Conservation (phyloP, 2,329 filamentous ascomycete species). For the Alternaria postmessia region DNA sequence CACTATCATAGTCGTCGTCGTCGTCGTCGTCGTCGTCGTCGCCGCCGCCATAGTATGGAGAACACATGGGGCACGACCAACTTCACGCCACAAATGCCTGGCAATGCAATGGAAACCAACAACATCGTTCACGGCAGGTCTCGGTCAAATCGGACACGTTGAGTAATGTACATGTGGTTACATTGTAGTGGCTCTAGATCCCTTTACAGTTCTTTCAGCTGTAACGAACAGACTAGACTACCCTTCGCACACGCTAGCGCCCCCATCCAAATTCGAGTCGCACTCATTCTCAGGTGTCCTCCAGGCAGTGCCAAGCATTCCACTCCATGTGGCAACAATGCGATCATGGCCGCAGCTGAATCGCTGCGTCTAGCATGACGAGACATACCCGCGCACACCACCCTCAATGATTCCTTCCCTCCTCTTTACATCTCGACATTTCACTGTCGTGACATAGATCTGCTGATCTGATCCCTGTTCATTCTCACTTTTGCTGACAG, state of each 20-base stretch:
- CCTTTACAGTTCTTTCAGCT: neutral
- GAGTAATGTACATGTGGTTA: neutral
- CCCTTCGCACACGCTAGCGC: constrained; percentile 4
- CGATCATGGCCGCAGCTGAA: constrained; percentile 22
- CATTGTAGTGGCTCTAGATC: neutral
- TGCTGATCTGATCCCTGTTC: neutral
- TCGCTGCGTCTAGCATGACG: constrained; percentile 24
- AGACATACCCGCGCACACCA: constrained; percentile 12
- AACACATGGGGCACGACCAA: neutral
- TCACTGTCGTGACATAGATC: constrained; percentile 12
- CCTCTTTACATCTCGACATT: constrained; percentile 14
- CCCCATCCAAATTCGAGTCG: neutral
- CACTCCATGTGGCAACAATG: constrained; percentile 8
- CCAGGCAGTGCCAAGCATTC: constrained; percentile 7
- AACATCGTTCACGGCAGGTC: neutral
- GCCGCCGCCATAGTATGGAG: neutral
- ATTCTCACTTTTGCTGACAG: neutral
- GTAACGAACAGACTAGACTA: constrained; percentile 3
- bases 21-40: neutral
- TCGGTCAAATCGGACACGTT: neutral
- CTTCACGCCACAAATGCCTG: neutral
- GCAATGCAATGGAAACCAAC: neutral
- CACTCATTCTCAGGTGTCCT: neutral
- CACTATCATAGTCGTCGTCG: neutral
- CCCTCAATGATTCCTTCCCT: constrained; percentile 26